These are phyloP conservation scores for Raphanus raphanistrum DNA, from an alignment of 345 rosid species.

Conservation along the genomic window DNA sequence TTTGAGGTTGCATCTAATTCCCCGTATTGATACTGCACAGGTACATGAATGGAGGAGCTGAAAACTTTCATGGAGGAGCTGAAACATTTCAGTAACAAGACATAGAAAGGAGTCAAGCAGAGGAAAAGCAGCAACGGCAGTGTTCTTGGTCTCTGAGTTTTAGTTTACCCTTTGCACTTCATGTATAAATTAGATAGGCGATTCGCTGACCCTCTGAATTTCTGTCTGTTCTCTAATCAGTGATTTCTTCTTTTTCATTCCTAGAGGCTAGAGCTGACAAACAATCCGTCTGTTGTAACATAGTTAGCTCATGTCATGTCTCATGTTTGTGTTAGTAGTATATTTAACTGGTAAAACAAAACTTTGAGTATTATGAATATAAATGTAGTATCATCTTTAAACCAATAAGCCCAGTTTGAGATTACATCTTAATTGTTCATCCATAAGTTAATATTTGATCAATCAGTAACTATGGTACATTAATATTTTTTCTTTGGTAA, in stretches of 20 bases:
- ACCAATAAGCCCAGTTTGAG: neutral
- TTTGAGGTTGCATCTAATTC: conserved; percentile 16
- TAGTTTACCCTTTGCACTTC: conserved; percentile 6
- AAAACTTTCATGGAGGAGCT: conserved; percentile 17
- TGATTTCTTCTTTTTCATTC: neutral
- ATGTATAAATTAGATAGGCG: conserved; percentile 20
- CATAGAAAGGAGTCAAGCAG: conserved; percentile 26
- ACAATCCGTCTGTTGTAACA: conserved; percentile 32
- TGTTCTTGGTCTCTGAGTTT: conserved; percentile 8
- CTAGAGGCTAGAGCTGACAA: neutral
- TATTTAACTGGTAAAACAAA: conserved; percentile 11
- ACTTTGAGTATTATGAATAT: conserved; percentile 9
- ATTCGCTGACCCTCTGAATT: conserved; percentile 13
- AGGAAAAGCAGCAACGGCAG: conserved; percentile 18
- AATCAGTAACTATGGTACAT: too few relatives aligned
- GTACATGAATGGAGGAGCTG: conserved; percentile 33
- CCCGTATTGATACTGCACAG: conserved; percentile 21
- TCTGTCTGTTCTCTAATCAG: conserved; percentile 3
- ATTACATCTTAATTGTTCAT: neutral
- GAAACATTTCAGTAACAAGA: conserved; percentile 3
- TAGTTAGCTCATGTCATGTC: conserved; percentile 20
- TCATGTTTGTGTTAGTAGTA: conserved; percentile 30
- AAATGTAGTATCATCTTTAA: conserved; percentile 1
- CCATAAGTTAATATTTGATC: neutral
- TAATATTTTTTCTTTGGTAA: too few relatives aligned